Base-by-base conservation (phyloP, 1,139 yeast species). In the Magnusiomyces tetraspermus region DNA sequence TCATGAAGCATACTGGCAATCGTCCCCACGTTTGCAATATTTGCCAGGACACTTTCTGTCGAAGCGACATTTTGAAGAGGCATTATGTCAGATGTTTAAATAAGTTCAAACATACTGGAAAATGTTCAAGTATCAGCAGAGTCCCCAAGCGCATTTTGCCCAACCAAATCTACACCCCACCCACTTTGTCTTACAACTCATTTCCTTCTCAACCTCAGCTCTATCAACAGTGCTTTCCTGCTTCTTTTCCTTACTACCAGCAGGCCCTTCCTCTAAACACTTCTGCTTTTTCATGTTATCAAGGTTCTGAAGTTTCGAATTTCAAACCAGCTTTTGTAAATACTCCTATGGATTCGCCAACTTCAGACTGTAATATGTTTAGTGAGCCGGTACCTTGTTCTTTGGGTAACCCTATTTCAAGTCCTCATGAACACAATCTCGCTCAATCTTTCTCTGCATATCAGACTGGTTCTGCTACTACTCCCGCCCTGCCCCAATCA, bases 21-120 rank as follows among this genome's bases (percentile, higher is more conserved):
- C 49, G 58, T 11, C 58, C 58, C 21, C 56, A 55, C 33, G 57
- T 51, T 19, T 55, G 58, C 47, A 26, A 30, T 24, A 50, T 53
- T 23, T 55, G 58, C 46, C 52, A 52, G 33, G 58, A 54, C 43
- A 52, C 58, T 8, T 55, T 55, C 37, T 51, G 55, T 19, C 55
- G 58, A 37, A 49, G 54, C 26, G 58, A 55, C 44, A 54, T 55
- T 28, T 47, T 54, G 22, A 55, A 55, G 48, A 50, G 58, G n/a
- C 58, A 55, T 46, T 57, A 58, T 41, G 55, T 58, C 46, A 53
- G 63, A 26, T 61, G 64, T 50, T 48, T 58, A 17, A 33, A 54
- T 31, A 61, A 59, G 50, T 55, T 56, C 36, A 53, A 50, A 23
- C 52, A 52, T 10, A 59, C 62, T 26, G 62, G 61, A 5, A 55